Conservation (phyloP, 345 rosid species). For the Eucalyptus erythrocorys region DNA sequence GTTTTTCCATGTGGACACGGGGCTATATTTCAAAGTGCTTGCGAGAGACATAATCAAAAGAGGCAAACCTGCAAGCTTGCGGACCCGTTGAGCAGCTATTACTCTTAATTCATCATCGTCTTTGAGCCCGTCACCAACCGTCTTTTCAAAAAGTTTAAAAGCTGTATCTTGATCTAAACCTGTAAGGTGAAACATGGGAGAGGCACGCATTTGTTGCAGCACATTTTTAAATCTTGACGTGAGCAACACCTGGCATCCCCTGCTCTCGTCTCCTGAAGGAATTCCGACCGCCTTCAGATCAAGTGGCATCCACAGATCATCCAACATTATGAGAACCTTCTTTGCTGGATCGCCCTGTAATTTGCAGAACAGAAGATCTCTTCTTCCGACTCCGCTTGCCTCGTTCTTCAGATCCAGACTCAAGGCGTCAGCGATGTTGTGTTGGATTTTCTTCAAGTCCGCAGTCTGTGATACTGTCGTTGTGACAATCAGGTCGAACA, state of each 20-base stretch:
- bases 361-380: rapidly evolving
- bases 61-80: neutral
- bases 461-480: rapidly evolving
- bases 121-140: rapidly evolving
- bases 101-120: rapidly evolving
- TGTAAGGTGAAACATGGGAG: rapidly evolving
- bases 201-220: neutral
- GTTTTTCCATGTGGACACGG: rapidly evolving
- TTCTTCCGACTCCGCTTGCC: neutral
- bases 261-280: rapidly evolving
- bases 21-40: rapidly evolving
- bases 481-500: rapidly evolving
- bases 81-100: neutral
- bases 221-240: neutral
- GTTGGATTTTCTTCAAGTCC: neutral
- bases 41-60: neutral
- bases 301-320: rapidly evolving
- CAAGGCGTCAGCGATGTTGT: rapidly evolving
- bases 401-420: rapidly evolving
- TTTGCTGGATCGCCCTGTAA: rapidly evolving
- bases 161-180: rapidly evolving
- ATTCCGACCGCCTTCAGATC: neutral
- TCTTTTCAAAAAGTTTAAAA: neutral
- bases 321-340: neutral
- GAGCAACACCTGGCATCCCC: rapidly evolving